phyloP scores from a whole-genome alignment of 192 early-diverging fungal species.

The Gamsiella multidivaricata region DNA sequence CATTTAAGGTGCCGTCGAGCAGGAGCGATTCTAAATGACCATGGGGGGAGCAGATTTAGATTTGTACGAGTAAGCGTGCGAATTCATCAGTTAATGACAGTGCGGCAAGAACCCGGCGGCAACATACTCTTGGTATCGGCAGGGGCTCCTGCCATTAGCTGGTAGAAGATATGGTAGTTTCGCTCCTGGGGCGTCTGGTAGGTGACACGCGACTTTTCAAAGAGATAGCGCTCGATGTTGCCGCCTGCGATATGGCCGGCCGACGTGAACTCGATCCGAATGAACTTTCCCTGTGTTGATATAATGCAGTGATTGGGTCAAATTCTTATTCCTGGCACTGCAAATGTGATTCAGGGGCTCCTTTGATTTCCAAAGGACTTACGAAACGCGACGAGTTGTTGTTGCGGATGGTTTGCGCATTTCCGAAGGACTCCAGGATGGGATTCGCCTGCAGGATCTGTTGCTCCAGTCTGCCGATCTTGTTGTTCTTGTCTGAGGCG shows the following conservation, averaged over 20 bases:
- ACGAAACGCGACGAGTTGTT: conserved; percentile 99
- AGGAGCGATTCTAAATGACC: conserved; percentile 71
- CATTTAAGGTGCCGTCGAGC: conserved; percentile 77
- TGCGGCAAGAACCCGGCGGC: no score
- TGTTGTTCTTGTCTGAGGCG: conserved; percentile 68
- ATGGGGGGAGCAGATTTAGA: no score
- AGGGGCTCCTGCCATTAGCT: conserved; percentile 90
- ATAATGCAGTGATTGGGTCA: neutral
- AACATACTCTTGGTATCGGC: conserved; percentile 73
- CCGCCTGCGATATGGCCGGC: conserved; percentile 85
- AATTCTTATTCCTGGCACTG: neutral
- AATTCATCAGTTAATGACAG: no score
- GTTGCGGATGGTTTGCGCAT: conserved; percentile 98
- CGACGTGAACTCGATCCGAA: conserved; percentile 95
- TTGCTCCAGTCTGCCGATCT: conserved; percentile 78
- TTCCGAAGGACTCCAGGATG: conserved; percentile 97
- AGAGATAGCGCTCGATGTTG: conserved; percentile 96
- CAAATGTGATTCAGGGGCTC: neutral
- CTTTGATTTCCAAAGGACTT: conserved; percentile 38
- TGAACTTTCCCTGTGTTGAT: conserved; percentile 87
- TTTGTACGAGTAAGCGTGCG: neutral
- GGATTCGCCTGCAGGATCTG: conserved; percentile 98
- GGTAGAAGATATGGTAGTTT: conserved; percentile 99
- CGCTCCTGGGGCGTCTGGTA: conserved; percentile 91
- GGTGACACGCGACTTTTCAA: conserved; percentile 97